Base-by-base conservation (phyloP, 2,329 filamentous ascomycete genomes). In the Daldinia sp. region DNA sequence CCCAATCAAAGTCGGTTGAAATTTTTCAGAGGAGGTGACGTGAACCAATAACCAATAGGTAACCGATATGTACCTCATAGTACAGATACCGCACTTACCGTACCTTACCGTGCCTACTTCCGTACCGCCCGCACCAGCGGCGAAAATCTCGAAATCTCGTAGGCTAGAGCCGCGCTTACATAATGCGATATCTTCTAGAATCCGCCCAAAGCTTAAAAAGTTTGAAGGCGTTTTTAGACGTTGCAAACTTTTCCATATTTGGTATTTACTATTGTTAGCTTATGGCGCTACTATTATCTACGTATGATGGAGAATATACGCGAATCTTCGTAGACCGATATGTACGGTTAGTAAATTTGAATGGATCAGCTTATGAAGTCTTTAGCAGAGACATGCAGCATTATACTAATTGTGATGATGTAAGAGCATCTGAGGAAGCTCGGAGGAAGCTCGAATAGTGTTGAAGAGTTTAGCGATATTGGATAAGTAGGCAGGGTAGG, bases 11-110 rank as follows among this genome's bases (percentile, higher is more conserved):
- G 57, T 48, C 54, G 43, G 55, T 27, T 39, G 48, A 58, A 66
- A 64, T 65, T 57, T 66, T 67, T 53, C 15, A 41, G 45, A 58
- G 48, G 27, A 49, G 35, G 62, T 67, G 65, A 64, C 65, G 65
- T 66, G 27, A 61, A 55, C 60, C 34, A 19, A 56, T 48, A 21
- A 27, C 19, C 17, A 30, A 50, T 48, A 37, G n/a, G n/a, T n/a
- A n/a, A n/a, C n/a, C n/a, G n/a, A n/a, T 27, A 19, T 48, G 45
- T 48, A 48, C 45, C 45, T n/a, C 39, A 45, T 25, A 27, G n/a
- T n/a, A n/a, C n/a, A n/a, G n/a, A n/a, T n/a, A n/a, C n/a, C 13
- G 39, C 27, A 45, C 39, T 21, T 48, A 48, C 43, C 15, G 23
- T 30, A 41, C 19, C 15, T n/a, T n/a, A n/a, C n/a, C n/a, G 34